Evolutionary conservation across 768 basidiomycete species (phyloP).

Genomic region (Lactarius deliciosus): DNA sequence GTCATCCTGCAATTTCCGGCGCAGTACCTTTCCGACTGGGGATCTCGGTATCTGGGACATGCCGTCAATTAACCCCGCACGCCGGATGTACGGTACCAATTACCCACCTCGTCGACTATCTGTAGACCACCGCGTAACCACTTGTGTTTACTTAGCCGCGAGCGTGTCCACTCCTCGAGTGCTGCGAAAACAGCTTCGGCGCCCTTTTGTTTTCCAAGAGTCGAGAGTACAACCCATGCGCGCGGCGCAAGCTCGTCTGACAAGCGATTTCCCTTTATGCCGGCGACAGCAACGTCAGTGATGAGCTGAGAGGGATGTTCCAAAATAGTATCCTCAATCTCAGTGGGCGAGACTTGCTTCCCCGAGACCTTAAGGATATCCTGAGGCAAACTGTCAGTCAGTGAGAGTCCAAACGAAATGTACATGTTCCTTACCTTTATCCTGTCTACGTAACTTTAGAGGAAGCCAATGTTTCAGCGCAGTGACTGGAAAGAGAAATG

Average conservation of each 20-base stretch:
- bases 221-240: conserved; percentile 74
- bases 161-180: conserved; percentile 60
- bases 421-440: conserved; percentile 51
- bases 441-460: conserved; percentile 65
- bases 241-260: conserved; percentile 72
- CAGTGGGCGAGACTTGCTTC: conserved; percentile 74
- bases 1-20: conserved; percentile 57
- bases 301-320: conserved; percentile 54
- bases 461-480: neutral
- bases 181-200: conserved; percentile 39
- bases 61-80: neutral
- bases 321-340: conserved; percentile 68
- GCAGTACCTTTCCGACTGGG: conserved; percentile 69
- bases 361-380: conserved; percentile 83
- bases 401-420: neutral
- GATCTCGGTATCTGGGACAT: conserved; percentile 63
- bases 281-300: conserved; percentile 67
- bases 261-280: conserved; percentile 69
- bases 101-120: conserved; percentile 55
- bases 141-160: conserved; percentile 70
- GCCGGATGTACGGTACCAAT: neutral
- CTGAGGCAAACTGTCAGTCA: conserved; percentile 35
- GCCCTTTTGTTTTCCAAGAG: conserved; percentile 52
- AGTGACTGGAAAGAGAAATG: neutral
- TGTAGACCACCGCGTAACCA: conserved; percentile 74